phyloP scores from a whole-genome alignment of 257 asterid species.

The Forsythia viridissima region DNA sequence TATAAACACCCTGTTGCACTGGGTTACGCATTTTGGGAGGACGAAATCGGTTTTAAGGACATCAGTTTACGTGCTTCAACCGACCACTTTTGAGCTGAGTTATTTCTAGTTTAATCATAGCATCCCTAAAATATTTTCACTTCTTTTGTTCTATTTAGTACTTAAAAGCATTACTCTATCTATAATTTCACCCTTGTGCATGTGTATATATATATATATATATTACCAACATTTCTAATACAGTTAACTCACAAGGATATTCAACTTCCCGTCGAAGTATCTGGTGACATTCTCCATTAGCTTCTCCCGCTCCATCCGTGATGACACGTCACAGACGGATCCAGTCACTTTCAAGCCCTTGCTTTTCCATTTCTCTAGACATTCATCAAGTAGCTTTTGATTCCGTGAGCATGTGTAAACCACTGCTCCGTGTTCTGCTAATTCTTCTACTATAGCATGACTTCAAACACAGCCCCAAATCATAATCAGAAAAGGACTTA shows the following conservation, averaged over 20 bases:
- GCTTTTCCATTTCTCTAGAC: slow-evolving; percentile 17
- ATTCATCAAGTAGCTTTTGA: slow-evolving; percentile 20
- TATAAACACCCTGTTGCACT: too few species aligned
- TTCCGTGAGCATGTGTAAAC: slow-evolving; percentile 23
- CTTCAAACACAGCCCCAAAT: not conserved
- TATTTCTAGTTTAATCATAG: too few species aligned
- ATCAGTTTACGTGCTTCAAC: too few species aligned
- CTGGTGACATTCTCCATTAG: not conserved
- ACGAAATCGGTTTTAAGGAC: too few species aligned
- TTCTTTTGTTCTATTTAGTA: too few species aligned
- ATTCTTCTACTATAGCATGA: slow-evolving; percentile 23
- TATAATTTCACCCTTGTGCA: too few species aligned
- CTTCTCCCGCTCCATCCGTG: slow-evolving; percentile 9
- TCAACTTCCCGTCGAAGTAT: slow-evolving; percentile 11
- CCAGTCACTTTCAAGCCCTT: slow-evolving; percentile 18
- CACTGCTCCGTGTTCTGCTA: slow-evolving; percentile 20
- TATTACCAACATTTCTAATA: too few species aligned
- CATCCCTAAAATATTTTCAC: too few species aligned
- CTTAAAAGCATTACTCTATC: too few species aligned
- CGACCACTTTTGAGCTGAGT: too few species aligned
- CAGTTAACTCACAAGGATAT: slow-evolving; percentile 18
- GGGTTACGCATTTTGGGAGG: too few species aligned
- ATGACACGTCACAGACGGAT: not conserved
- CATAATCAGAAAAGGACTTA: not conserved
- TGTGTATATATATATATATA: too few species aligned